Evolutionary conservation across 371 early-diverging fungal species (phyloP).

Genomic region (Mortierella sp.): DNA sequence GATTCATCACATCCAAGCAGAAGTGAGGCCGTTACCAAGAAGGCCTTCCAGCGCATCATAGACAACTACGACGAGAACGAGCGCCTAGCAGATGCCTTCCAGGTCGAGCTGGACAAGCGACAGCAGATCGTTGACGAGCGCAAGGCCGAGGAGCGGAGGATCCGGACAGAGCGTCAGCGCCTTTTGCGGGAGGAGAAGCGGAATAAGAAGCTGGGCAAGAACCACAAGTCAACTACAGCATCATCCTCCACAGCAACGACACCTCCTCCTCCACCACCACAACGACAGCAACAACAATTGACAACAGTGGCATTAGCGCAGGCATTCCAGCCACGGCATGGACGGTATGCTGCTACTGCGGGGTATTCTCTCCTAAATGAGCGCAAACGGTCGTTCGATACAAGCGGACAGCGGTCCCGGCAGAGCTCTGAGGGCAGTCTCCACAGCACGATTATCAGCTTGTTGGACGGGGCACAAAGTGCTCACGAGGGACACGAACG

Average conservation of each 20-base stretch:
- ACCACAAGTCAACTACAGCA: conserved; percentile 13
- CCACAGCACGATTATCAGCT: conserved; percentile 7
- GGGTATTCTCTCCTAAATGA: neutral
- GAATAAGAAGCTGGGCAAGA: conserved; percentile 19
- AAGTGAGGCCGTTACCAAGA: conserved; percentile 23
- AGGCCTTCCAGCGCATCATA: conserved; percentile 41
- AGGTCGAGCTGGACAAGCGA: conserved; percentile 45
- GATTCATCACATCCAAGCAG: neutral
- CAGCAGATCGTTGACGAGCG: conserved; percentile 21
- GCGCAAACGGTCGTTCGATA: conserved; percentile 7
- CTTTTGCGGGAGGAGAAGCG: conserved; percentile 23
- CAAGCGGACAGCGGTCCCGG: conserved; percentile 7
- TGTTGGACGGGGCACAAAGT: neutral
- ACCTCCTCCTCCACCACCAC: neutral
- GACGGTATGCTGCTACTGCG: neutral
- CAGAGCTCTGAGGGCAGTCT: conserved; percentile 11
- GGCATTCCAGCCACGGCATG: conserved; percentile 9
- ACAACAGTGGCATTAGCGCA: conserved; percentile 4
- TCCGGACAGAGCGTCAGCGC: conserved; percentile 25
- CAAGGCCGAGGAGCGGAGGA: conserved; percentile 27
- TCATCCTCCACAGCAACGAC: neutral
- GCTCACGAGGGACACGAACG: conserved; percentile 6
- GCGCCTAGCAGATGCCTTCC: conserved; percentile 41
- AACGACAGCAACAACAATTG: neutral
- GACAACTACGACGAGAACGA: conserved; percentile 52